phyloP scores from a whole-genome alignment of 306 rosid species.

The Vicia sativa region DNA sequence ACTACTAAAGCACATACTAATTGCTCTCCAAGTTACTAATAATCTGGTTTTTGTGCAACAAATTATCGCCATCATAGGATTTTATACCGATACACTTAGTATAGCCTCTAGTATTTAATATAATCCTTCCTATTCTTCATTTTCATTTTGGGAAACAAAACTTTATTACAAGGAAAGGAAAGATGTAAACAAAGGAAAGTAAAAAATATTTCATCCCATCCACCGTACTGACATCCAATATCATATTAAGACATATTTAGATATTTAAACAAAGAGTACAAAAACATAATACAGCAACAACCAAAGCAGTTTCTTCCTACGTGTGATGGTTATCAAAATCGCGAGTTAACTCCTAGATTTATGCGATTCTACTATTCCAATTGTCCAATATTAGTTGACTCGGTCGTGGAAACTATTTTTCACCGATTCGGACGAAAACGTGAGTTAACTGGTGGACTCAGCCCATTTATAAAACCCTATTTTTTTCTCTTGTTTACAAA shows the following conservation, averaged over 20 bases:
- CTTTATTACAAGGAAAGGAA: conserved; percentile 3
- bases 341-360: background rate
- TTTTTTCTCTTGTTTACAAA: background rate
- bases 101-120: conserved; percentile 22
- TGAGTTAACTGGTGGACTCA: background rate
- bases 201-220: background rate
- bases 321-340: background rate
- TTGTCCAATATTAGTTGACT: background rate
- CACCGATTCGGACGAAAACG: background rate
- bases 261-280: conserved; percentile 5
- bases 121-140: background rate
- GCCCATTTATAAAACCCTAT: background rate
- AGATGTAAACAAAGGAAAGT: conserved; percentile 7
- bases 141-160: background rate
- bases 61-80: background rate
- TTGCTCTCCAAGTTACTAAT: conserved; percentile 7
- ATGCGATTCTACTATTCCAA: background rate
- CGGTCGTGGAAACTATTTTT: background rate
- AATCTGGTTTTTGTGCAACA: background rate
- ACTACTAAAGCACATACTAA: conserved; percentile 17
- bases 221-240: background rate
- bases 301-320: background rate
- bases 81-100: conserved; percentile 1
- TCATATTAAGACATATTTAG: background rate
- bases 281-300: conserved; percentile 7